Base-by-base conservation (phyloP, 2,329 filamentous ascomycete species). In the Claviceps fusiformis region DNA sequence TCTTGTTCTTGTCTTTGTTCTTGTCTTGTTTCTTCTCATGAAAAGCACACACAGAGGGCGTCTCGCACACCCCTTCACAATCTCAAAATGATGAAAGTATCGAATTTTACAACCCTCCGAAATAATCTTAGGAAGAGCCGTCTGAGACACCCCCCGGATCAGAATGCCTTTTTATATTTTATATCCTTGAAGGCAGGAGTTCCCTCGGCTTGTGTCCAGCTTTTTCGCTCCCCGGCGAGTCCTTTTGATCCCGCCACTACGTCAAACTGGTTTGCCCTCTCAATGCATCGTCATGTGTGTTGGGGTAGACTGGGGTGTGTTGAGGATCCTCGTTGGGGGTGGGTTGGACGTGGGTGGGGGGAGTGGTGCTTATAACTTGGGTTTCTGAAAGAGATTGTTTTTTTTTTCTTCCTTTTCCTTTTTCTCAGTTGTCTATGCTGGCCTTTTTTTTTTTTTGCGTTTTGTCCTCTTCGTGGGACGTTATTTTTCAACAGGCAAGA, bases 341-440 rank as follows among this genome's bases (percentile, higher is more conserved):
- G 61, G 64, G 65, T 58, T 62, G 63, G 62, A 61, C 60, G 61
- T 56, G 68, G 65, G 64, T 68, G 62, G 64, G 65, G 70, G 70
- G 61, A 62, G 71, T 73, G 62, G 68, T 73, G 71, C 71, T 73
- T 73, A 70, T 71, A 73, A 67, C 62, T 59, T 65, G 70, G 71
- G 71, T 73, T 73, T 73, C 71, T 73, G 71, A 73, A 61, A 64
- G 65, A 69, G 63, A 65, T 65, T 56, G 54, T 50, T 13, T 19
- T 57, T 37, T 50, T 43, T 5, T 48, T 19, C 1, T 19, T 19
- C n/a, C 46, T 58, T 48, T 29, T 41, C 50, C 19, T 41, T 47
- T 39, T 41, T 47, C 33, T 8, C 27, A 47, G 15, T 7, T 8
- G 19, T 47, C 6, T 15, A 15, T 31, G 3, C 15, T 46, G 44